phyloP scores from a whole-genome alignment of 805 yeast genomes.

The Metschnikowia cerradonensis region DNA sequence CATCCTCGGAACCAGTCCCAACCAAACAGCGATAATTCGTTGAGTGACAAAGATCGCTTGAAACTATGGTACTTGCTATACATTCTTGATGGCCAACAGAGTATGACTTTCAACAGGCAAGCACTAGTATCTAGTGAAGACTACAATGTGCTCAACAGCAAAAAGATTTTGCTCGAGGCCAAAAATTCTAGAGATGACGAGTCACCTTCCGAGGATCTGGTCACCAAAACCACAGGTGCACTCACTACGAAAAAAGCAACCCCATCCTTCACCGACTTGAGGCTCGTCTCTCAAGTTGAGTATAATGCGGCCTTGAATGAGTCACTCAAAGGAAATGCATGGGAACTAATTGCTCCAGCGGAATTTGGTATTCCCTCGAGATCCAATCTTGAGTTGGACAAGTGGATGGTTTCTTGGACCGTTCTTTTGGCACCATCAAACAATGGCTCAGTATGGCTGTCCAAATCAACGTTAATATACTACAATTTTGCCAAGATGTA shows the following conservation, averaged over 20 bases:
- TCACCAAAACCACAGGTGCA: not conserved
- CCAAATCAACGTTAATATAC: conserved; percentile 64
- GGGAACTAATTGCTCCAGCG: conserved; percentile 58
- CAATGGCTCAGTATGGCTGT: conserved; percentile 58
- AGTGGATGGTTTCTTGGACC: conserved; percentile 82
- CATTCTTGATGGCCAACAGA: conserved; percentile 66
- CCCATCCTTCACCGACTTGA: conserved; percentile 40
- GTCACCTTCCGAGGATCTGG: not conserved
- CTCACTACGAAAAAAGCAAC: not conserved
- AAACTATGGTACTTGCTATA: conserved; percentile 66
- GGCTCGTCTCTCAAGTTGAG: conserved; percentile 64
- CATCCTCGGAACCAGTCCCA: conserved; percentile 18
- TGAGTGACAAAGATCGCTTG: conserved; percentile 36
- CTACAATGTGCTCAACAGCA: conserved; percentile 39
- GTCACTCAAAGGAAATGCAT: conserved; percentile 54
- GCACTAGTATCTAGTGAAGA: conserved; percentile 51
- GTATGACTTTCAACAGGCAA: conserved; percentile 54
- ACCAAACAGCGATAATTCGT: conserved; percentile 30
- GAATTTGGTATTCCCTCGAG: conserved; percentile 66
- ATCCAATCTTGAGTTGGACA: conserved; percentile 62
- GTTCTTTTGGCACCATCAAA: conserved; percentile 59
- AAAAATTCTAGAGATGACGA: not conserved
- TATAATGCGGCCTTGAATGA: conserved; percentile 60
- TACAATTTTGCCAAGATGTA: conserved; percentile 76
- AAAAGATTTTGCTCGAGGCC: conserved; percentile 28